Conservation (phyloP, 164 flowering plant genomes). For the Magnolia changhungtana region DNA sequence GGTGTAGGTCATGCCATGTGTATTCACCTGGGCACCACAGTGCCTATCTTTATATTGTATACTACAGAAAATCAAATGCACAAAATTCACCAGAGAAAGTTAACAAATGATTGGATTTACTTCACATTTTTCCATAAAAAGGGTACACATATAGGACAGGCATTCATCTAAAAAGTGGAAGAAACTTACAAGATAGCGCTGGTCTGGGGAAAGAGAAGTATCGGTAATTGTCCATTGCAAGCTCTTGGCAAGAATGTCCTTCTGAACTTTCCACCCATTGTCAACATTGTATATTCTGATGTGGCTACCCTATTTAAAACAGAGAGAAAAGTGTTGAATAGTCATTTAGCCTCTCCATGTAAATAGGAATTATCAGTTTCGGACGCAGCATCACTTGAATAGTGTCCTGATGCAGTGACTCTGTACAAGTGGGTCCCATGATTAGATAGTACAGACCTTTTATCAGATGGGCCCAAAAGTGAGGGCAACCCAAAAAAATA, state of each 20-base stretch:
- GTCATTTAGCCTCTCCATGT: not conserved
- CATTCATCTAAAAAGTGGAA: not conserved
- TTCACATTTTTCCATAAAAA: no score
- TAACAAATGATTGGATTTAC: no score
- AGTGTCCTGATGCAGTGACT: not conserved
- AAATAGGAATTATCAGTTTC: not conserved
- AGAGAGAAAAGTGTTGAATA: not conserved
- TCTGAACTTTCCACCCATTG: slow-evolving; percentile 73
- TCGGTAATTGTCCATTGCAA: slow-evolving; percentile 93
- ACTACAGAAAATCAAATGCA: no score
- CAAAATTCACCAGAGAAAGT: no score
- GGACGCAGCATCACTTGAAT: no score
- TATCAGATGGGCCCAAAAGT: no score
- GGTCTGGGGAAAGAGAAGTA: slow-evolving; percentile 87
- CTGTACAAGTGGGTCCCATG: not conserved
- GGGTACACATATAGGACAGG: no score
- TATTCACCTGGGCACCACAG: no score
- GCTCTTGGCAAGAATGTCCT: slow-evolving; percentile 72
- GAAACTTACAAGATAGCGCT: slow-evolving; percentile 63
- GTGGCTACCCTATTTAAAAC: slow-evolving; percentile 55
- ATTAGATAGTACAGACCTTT: not conserved
- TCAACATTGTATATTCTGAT: slow-evolving; percentile 83
- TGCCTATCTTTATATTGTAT: no score
- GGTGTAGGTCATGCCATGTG: no score
- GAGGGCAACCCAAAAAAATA: not conserved